Conservation (phyloP, 2,329 filamentous ascomycete genomes). For the Monilinia laxa region DNA sequence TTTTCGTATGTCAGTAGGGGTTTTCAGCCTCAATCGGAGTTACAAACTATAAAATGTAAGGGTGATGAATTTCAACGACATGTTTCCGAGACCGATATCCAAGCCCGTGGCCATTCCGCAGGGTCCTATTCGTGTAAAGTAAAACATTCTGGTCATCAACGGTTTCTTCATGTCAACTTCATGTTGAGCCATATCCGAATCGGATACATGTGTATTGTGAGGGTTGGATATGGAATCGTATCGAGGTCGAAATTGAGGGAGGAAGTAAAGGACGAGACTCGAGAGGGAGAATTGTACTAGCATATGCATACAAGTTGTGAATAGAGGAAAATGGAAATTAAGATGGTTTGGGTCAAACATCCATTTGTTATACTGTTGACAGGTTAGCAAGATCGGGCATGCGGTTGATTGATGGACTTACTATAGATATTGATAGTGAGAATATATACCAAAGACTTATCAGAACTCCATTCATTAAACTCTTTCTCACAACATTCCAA, state of each 20-base stretch:
- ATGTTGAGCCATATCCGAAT: conserved; percentile 37
- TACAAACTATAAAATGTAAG: conserved; percentile 90
- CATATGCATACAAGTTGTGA: conserved; percentile 95
- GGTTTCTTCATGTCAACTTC: conserved; percentile 42
- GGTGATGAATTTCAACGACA: conserved; percentile 91
- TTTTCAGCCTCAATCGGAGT: not conserved
- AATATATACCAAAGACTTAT: conserved; percentile 88
- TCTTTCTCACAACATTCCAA: conserved; percentile 65
- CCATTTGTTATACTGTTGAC: conserved; percentile 91
- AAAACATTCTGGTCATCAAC: conserved; percentile 88
- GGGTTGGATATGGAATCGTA: conserved; percentile 42
- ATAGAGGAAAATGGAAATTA: conserved; percentile 91
- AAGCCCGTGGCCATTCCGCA: conserved; percentile 91
- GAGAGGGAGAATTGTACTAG: conserved; percentile 85
- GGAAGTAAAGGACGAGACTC: conserved; percentile 72
- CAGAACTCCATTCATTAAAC: conserved; percentile 74
- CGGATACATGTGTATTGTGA: conserved; percentile 36
- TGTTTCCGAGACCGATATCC: conserved; percentile 95
- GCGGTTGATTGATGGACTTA: conserved; percentile 48
- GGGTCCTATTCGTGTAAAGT: conserved; percentile 85
- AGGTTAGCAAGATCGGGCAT: conserved; percentile 22
- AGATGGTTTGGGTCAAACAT: conserved; percentile 88
- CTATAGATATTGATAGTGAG: conserved; percentile 87
- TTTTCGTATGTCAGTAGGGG: conserved; percentile 26
- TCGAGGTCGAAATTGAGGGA: conserved; percentile 78